These are phyloP conservation scores for Saussurea involucrata DNA, from an alignment of 129 eudicot species.

Conservation along the genomic window DNA sequence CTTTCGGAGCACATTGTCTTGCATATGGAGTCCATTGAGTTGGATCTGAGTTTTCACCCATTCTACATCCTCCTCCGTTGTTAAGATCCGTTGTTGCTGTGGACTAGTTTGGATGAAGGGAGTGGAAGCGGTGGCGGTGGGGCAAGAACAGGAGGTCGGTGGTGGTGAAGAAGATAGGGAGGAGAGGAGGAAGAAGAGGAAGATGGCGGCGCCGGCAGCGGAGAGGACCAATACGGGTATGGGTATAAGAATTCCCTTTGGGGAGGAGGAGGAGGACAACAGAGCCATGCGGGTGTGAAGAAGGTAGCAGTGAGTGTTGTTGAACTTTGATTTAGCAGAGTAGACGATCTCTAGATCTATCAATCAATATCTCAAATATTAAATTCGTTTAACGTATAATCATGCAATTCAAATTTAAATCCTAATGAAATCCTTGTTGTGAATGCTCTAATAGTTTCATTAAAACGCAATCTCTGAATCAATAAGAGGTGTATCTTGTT, in stretches of 20 bases:
- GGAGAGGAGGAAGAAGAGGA: conserved; percentile 55
- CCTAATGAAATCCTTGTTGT: too few species aligned
- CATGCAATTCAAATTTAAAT: too few species aligned
- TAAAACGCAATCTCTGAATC: too few species aligned
- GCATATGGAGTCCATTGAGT: conserved; percentile 80
- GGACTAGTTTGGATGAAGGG: conserved; percentile 3
- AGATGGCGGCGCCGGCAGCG: conserved; percentile 56
- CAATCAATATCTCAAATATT: neutral
- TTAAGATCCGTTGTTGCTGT: conserved; percentile 44
- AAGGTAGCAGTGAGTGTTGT: too few species aligned
- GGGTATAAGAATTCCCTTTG: conserved; percentile 62
- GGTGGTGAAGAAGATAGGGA: conserved; percentile 46
- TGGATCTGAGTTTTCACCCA: conserved; percentile 80
- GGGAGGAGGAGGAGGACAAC: conserved; percentile 22
- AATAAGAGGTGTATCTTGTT: too few species aligned
- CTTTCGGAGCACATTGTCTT: conserved; percentile 79
- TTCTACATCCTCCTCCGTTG: conserved; percentile 54
- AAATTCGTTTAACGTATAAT: neutral
- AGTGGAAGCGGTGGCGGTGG: conserved; percentile 7
- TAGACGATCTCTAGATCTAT: neutral
- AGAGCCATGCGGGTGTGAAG: conserved; percentile 36
- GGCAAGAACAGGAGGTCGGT: conserved; percentile 51
- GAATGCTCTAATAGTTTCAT: too few species aligned
- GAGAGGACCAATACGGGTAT: conserved; percentile 66
- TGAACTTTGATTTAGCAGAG: too few species aligned